These are phyloP conservation scores for Spathaspora gorwiae DNA, from an alignment of 805 yeast species.

Conservation along the genomic window DNA sequence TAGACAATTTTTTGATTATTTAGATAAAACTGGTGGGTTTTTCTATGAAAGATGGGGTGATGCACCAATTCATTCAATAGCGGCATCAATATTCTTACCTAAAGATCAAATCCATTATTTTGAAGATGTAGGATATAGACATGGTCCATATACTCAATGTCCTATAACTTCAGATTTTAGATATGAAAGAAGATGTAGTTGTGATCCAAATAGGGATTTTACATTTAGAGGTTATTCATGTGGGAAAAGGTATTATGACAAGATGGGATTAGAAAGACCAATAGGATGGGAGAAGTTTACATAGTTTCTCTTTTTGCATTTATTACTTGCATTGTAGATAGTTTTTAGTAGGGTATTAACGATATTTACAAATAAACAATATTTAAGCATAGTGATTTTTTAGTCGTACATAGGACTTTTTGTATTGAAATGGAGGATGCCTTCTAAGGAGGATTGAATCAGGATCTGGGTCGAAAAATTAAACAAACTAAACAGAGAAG, in stretches of 20 bases:
- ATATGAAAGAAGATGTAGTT: conserved; percentile 58
- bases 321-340: no score
- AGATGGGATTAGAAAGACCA: conserved; percentile 27
- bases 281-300: conserved; percentile 23
- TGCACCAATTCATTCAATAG: conserved; percentile 88
- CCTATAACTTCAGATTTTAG: conserved; percentile 62
- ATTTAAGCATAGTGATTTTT: no score
- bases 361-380: no score
- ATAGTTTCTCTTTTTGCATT: no score
- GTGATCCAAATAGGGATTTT: conserved; percentile 68
- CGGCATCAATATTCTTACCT: conserved; percentile 72
- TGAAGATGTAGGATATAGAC: conserved; percentile 80
- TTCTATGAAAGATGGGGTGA: conserved; percentile 94
- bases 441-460: neutral
- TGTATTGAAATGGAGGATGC: no score
- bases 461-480: no score
- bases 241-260: conserved; percentile 28
- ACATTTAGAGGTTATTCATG: conserved; percentile 41
- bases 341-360: no score
- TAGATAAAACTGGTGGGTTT: conserved; percentile 85
- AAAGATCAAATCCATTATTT: conserved; percentile 70
- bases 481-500: no score
- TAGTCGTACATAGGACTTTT: no score
- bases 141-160: conserved; percentile 75
- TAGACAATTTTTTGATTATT: conserved; percentile 60